Evolutionary conservation across 1,139 yeast species (phyloP).

Genomic region (Groenewaldozyma auringiensis): DNA sequence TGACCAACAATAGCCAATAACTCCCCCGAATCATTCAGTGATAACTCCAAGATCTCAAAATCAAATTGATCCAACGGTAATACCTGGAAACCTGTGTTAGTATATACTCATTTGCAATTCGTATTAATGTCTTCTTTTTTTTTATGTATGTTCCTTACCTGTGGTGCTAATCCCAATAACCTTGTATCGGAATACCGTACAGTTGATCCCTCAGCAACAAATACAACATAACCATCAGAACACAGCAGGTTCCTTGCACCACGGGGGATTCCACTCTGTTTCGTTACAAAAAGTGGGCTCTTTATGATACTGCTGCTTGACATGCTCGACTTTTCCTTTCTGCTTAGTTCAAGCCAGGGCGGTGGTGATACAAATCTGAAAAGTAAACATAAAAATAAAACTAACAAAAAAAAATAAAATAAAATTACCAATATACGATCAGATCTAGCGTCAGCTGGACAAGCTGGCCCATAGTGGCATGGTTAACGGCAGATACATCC

Average conservation of each 20-base stretch:
- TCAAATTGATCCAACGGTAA: slow-evolving; percentile 20
- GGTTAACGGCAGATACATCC: too few relatives aligned
- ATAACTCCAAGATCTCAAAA: slow-evolving; percentile 25
- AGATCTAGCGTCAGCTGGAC: too few relatives aligned
- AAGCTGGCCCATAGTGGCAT: too few relatives aligned
- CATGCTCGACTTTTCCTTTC: too few relatives aligned
- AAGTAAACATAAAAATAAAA: not conserved
- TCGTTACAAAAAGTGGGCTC: not conserved
- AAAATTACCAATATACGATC: not conserved
- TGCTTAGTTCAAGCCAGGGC: too few relatives aligned
- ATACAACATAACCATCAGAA: not conserved
- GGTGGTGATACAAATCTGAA: too few relatives aligned
- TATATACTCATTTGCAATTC: not conserved
- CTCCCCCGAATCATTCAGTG: slow-evolving; percentile 36
- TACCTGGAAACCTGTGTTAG: slow-evolving; percentile 19
- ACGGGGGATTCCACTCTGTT: not conserved
- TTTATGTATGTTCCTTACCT: slow-evolving; percentile 3
- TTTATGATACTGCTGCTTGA: not conserved
- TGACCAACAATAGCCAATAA: slow-evolving; percentile 37
- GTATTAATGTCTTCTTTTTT: too few relatives aligned
- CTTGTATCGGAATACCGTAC: not conserved
- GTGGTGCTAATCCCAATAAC: not conserved
- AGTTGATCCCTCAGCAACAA: not conserved
- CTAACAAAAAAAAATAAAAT: not conserved
- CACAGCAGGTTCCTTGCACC: not conserved